phyloP scores from a whole-genome alignment of 2,329 filamentous ascomycete genomes.

The Metarhizium album region DNA sequence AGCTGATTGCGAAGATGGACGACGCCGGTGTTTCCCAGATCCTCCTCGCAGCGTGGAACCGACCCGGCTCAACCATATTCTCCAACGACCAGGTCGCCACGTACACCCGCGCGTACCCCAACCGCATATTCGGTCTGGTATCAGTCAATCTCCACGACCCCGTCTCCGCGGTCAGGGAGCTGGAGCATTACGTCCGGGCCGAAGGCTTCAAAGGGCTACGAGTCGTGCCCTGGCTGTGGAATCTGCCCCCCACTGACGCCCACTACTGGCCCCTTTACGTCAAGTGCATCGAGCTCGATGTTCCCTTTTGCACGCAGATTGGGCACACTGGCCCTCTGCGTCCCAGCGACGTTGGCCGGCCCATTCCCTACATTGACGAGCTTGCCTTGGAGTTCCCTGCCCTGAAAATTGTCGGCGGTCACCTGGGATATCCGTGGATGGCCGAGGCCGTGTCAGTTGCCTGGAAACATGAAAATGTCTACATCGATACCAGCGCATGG shows the following conservation, averaged over 20 bases:
- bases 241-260: conserved; percentile 6
- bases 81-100: conserved; percentile 8
- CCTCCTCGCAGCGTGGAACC: conserved; percentile 7
- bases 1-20: conserved; percentile 8
- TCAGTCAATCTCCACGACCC: conserved; percentile 7
- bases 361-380: conserved; percentile 9
- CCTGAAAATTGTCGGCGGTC: conserved; percentile 8
- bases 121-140: conserved; percentile 7
- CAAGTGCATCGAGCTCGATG: conserved; percentile 9
- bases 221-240: conserved; percentile 9
- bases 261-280: conserved; percentile 9
- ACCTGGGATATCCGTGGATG: conserved; percentile 9
- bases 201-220: conserved; percentile 9
- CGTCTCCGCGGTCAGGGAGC: conserved; percentile 5
- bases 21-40: conserved; percentile 8
- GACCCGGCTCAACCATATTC: conserved; percentile 5
- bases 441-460: conserved; percentile 7
- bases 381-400: conserved; percentile 8
- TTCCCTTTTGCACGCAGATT: conserved; percentile 8
- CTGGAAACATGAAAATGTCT: conserved; percentile 9
- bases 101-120: conserved; percentile 8
- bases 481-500: conserved; percentile 8
- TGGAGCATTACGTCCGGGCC: conserved; percentile 7
- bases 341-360: conserved; percentile 9
- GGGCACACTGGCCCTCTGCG: conserved; percentile 8